These are phyloP conservation scores for Penicillium sumatraense DNA, from an alignment of 2,329 filamentous ascomycete genomes.

Conservation along the genomic window DNA sequence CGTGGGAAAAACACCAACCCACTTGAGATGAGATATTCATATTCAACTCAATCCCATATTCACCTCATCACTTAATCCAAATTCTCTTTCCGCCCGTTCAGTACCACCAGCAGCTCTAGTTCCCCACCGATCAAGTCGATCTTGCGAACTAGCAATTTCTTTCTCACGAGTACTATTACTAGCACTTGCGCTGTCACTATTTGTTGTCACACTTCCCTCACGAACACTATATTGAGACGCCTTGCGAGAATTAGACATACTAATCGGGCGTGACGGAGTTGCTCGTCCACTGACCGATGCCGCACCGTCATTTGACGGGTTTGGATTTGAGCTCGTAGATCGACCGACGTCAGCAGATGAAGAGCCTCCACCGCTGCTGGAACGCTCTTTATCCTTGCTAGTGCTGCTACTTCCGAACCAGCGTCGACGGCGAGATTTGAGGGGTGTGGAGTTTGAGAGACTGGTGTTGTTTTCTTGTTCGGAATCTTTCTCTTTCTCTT, in stretches of 20 bases:
- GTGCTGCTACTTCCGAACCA: conserved; percentile 44
- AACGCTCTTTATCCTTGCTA: conserved; percentile 36
- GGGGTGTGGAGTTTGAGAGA: conserved; percentile 33
- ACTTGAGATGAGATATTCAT: no score
- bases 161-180: conserved; percentile 40
- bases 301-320: background rate
- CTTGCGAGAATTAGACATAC: conserved; percentile 33
- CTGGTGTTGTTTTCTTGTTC: conserved; percentile 31
- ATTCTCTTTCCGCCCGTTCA: conserved; percentile 57
- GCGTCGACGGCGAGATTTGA: conserved; percentile 38
- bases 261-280: conserved; percentile 35
- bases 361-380: conserved; percentile 11
- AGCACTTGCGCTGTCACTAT: conserved; percentile 26
- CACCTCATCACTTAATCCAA: conserved; percentile 83
- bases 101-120: conserved; percentile 61
- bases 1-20: no score
- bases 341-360: conserved; percentile 22
- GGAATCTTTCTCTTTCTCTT: conserved; percentile 30
- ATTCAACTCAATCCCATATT: conserved; percentile 77
- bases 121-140: conserved; percentile 57
- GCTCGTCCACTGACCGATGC: background rate
- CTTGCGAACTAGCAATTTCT: conserved; percentile 44
- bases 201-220: conserved; percentile 32
- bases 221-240: conserved; percentile 30
- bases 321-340: conserved; percentile 19